These are phyloP conservation scores for Calamus simplicifolius DNA, from an alignment of 176 grass and related monocot genomes.

Conservation along the genomic window DNA sequence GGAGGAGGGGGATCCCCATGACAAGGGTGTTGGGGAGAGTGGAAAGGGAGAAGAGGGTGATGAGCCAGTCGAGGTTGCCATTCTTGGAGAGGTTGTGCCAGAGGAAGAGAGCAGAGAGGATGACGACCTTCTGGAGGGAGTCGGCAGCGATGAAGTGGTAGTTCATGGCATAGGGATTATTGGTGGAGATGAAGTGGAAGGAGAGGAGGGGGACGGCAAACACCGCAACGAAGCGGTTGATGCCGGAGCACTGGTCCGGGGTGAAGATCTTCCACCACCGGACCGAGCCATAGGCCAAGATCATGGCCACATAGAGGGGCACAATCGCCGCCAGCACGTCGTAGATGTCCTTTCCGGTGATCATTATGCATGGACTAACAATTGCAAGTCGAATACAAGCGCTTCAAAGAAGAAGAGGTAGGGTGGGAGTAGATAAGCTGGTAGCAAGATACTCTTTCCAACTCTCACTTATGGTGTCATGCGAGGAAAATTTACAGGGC, in stretches of 20 bases:
- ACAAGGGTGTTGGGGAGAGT: conserved; percentile 98
- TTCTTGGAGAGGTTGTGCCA: conserved; percentile 68
- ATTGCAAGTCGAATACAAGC: neutral
- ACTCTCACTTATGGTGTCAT: too few species aligned
- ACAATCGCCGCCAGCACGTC: conserved; percentile 85
- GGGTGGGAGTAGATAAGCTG: too few species aligned
- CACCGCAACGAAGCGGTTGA: conserved; percentile 98
- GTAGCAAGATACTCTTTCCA: too few species aligned
- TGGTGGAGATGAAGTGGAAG: conserved; percentile 96
- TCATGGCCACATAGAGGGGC: conserved; percentile 95
- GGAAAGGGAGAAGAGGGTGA: conserved; percentile 94
- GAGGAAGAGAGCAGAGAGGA: conserved; percentile 59
- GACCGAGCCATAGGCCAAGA: conserved; percentile 85
- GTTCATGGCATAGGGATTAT: conserved; percentile 86
- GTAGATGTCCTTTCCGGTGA: conserved; percentile 88
- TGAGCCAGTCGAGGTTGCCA: conserved; percentile 70
- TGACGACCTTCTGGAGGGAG: conserved; percentile 82
- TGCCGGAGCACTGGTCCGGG: conserved; percentile 80
- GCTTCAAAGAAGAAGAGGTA: too few species aligned
- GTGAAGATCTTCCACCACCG: conserved; percentile 97
- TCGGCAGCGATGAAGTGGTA: conserved; percentile 94
- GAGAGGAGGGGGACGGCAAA: conserved; percentile 94
- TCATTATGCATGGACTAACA: conserved; percentile 31
- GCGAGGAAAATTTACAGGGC: too few species aligned
- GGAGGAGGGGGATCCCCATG: conserved; percentile 93